phyloP scores from a whole-genome alignment of 352 stramenopile genomes.

The Phytophthora sojae region DNA sequence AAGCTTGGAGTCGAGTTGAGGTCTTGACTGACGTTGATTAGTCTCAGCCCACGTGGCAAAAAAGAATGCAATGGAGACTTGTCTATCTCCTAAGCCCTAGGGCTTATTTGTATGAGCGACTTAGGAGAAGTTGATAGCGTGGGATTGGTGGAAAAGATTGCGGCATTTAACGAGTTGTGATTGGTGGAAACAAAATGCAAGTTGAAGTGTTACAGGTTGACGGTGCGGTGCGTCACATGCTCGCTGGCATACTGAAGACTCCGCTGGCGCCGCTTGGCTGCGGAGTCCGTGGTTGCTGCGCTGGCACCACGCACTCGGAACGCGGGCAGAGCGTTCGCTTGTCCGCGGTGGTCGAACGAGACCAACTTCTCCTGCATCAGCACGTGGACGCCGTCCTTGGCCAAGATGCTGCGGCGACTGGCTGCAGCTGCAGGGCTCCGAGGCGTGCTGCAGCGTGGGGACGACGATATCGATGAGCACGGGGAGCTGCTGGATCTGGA shows the following conservation, averaged over 20 bases:
- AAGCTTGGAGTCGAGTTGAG: not conserved
- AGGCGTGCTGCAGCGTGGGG: conserved; percentile 12
- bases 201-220: conserved; percentile 30
- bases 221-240: conserved; percentile 31
- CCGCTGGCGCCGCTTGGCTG: conserved; percentile 46
- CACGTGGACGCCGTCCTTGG: conserved; percentile 55
- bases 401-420: conserved; percentile 55
- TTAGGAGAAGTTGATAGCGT: conserved; percentile 9
- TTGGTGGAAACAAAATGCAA: conserved; percentile 18
- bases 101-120: not conserved
- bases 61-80: conserved; percentile 7
- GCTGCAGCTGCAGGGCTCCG: conserved; percentile 15
- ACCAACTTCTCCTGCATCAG: conserved; percentile 62
- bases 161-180: not conserved
- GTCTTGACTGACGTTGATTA: not conserved
- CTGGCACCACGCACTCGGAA: conserved; percentile 57
- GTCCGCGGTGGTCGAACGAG: conserved; percentile 48
- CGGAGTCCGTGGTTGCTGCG: conserved; percentile 34
- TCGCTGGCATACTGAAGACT: conserved; percentile 44
- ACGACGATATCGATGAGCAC: conserved; percentile 15
- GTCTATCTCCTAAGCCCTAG: conserved; percentile 15
- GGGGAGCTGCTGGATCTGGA: conserved; percentile 20
- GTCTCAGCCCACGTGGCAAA: conserved; percentile 25
- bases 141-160: conserved; percentile 17
- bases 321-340: conserved; percentile 31